Conservation (phyloP, 2,329 filamentous ascomycete genomes). For the Neonectria coccinea region DNA sequence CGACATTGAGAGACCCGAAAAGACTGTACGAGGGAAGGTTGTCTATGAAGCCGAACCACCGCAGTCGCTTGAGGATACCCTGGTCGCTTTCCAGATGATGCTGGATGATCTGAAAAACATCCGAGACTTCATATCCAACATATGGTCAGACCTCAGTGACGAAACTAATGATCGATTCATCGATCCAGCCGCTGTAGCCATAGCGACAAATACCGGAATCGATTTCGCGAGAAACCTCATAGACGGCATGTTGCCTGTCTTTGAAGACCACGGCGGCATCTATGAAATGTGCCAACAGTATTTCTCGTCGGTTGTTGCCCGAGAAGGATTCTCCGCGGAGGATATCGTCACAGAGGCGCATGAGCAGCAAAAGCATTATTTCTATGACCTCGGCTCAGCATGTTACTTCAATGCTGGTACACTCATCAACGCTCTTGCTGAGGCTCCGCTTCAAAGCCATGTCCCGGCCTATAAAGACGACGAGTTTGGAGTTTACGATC, state of each 20-base stretch:
- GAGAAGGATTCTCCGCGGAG: conserved; percentile 44
- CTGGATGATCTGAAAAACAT: conserved; percentile 48
- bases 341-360: conserved; percentile 52
- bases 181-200: conserved; percentile 49
- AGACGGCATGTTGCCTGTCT: neutral
- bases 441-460: conserved; percentile 5
- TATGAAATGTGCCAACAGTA: neutral
- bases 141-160: conserved; percentile 41
- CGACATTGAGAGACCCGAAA: neutral
- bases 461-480: conserved; percentile 49
- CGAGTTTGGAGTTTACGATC: conserved; percentile 43
- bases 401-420: conserved; percentile 33
- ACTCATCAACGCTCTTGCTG: conserved; percentile 13
- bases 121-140: conserved; percentile 45
- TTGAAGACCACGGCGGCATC: conserved; percentile 1
- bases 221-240: conserved; percentile 49
- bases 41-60: conserved; percentile 50
- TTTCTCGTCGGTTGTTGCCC: neutral
- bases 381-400: conserved; percentile 44
- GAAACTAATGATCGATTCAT: conserved; percentile 26
- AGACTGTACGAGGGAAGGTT: neutral
- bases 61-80: conserved; percentile 40
- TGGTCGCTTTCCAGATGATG: conserved; percentile 45
- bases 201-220: conserved; percentile 54
- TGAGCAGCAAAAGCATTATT: neutral